A percentile compares a stretch with the other conserved stretches of the same genome.
Conservation (phyloP, 208 protist species). For the Phytomonas sp. region DNA sequence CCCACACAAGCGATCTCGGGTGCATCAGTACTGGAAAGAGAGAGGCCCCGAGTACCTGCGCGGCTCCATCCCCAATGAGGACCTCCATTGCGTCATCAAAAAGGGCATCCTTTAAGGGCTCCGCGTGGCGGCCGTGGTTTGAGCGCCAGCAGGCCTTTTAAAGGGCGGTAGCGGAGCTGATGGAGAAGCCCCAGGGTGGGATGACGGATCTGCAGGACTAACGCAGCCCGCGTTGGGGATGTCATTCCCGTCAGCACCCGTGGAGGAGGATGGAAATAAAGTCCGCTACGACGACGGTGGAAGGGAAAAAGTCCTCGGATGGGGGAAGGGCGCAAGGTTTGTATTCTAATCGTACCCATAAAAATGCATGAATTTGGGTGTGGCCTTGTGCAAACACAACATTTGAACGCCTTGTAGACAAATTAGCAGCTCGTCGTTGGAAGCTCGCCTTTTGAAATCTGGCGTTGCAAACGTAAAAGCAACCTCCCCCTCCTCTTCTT, state of each 20-base stretch:
- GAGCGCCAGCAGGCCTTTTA: slow-evolving; percentile 18
- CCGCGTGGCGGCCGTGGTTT: slow-evolving; percentile 33
- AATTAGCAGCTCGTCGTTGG: neutral
- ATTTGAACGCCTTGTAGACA: neutral
- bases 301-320: neutral
- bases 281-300: neutral
- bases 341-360: neutral
- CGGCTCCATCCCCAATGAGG: slow-evolving; percentile 25
- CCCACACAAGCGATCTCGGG: slow-evolving; percentile 53
- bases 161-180: slow-evolving; percentile 21
- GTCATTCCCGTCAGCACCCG: neutral
- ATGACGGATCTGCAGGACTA: slow-evolving; percentile 26
- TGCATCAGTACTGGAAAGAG: slow-evolving; percentile 45
- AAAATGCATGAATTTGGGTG: neutral
- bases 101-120: slow-evolving; percentile 40
- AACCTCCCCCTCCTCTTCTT: neutral
- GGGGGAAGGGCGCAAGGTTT: neutral
- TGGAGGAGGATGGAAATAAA: no score
- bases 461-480: neutral
- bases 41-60: slow-evolving; percentile 14
- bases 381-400: neutral
- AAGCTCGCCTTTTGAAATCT: neutral
- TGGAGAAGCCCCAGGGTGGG: slow-evolving; percentile 41
- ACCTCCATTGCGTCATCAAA: slow-evolving; percentile 34
- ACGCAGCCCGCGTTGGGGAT: neutral